These are phyloP conservation scores for Kokia cookei DNA, from an alignment of 441 rosid species.

Conservation along the genomic window DNA sequence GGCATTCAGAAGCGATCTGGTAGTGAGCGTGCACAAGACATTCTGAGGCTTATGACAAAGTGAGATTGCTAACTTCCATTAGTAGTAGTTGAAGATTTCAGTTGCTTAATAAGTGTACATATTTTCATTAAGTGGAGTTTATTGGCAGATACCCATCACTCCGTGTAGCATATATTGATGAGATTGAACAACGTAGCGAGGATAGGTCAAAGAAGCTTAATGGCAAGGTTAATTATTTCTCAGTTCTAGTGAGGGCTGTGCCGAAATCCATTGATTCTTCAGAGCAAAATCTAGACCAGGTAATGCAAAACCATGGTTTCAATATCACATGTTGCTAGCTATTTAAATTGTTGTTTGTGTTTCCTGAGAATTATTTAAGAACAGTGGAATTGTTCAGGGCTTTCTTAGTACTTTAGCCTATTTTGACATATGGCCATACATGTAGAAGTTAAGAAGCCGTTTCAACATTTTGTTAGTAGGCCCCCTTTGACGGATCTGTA, in stretches of 20 bases:
- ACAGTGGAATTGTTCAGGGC: not conserved
- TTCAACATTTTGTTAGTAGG: not conserved
- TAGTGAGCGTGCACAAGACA: constrained; percentile 84
- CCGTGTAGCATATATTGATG: constrained; percentile 98
- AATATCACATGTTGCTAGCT: not conserved
- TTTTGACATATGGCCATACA: too few species aligned
- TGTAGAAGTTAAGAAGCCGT: not conserved
- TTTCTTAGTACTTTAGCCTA: not conserved
- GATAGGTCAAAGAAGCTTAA: constrained; percentile 67
- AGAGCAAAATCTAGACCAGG: constrained; percentile 93
- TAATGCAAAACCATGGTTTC: constrained; percentile 18
- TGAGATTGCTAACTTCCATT: constrained; percentile 23
- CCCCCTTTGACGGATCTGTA: not conserved
- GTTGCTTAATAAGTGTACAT: constrained; percentile 6
- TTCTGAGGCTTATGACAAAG: constrained; percentile 88
- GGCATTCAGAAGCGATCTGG: constrained; percentile 94
- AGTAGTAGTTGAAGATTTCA: not conserved
- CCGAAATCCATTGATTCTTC: constrained; percentile 83
- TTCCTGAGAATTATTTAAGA: not conserved
- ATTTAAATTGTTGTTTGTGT: not conserved
- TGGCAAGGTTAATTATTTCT: constrained; percentile 67
- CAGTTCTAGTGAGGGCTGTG: constrained; percentile 87
- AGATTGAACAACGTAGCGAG: constrained; percentile 85
- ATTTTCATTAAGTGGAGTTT: constrained; percentile 36
- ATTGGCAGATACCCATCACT: constrained; percentile 85